Evolutionary conservation across 75 land plant species (phyloP).

Genomic region (Cunninghamia lanceolata): DNA sequence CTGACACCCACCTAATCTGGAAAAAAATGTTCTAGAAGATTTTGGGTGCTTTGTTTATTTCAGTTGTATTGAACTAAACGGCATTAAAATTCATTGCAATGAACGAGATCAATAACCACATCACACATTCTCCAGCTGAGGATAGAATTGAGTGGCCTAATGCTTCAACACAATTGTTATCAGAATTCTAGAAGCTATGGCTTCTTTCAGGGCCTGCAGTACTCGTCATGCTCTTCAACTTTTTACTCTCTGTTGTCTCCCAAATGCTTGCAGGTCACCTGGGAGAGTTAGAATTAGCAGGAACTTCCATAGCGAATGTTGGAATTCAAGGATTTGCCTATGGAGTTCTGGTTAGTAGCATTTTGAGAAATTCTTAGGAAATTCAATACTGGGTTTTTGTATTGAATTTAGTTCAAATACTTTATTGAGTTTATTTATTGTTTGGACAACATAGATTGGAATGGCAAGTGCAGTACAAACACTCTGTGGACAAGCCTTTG

Average conservation of each 20-base stretch:
- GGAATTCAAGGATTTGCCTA: conserved; percentile 57
- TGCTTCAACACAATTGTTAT: not conserved
- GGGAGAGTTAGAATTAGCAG: conserved; percentile 54
- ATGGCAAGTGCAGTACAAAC: conserved; percentile 73
- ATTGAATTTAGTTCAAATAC: too few relatives aligned
- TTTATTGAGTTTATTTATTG: too few relatives aligned
- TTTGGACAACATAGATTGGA: conserved; percentile 35
- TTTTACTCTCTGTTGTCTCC: conserved; percentile 46
- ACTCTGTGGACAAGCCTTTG: conserved; percentile 74
- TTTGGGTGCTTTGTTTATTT: too few relatives aligned
- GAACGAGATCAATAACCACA: too few relatives aligned
- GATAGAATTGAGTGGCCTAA: not conserved
- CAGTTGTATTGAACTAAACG: too few relatives aligned
- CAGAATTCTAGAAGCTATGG: conserved; percentile 45
- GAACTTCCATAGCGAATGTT: conserved; percentile 58
- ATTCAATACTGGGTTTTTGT: too few relatives aligned
- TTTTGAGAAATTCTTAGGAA: too few relatives aligned
- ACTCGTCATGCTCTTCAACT: conserved; percentile 47
- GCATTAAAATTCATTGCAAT: too few relatives aligned
- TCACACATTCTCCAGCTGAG: too few relatives aligned
- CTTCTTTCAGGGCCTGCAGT: conserved; percentile 50
- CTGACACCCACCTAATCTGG: too few relatives aligned
- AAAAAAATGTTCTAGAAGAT: too few relatives aligned
- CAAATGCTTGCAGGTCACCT: conserved; percentile 69
- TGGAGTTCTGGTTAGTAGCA: conserved; percentile 39